A percentile compares a stretch with the other conserved stretches of the same genome.
phyloP scores from a whole-genome alignment of 2,329 filamentous ascomycete species.

The Fusarium kyushuense region DNA sequence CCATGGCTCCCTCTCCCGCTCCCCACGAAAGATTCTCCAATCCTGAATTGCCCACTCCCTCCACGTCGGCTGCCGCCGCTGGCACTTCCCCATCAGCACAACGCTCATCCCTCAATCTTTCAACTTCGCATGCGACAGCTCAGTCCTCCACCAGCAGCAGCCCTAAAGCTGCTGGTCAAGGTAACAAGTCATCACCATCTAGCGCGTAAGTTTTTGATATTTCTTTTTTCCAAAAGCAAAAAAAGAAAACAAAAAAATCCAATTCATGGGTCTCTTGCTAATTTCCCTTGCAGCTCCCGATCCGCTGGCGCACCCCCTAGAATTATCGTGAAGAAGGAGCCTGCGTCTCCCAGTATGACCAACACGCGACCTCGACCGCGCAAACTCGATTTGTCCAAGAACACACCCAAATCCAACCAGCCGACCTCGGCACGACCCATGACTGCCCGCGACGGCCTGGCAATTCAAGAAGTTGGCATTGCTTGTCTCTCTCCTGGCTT shows the following conservation, averaged over 20 bases:
- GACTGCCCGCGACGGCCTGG: conserved; percentile 82
- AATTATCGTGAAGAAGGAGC: conserved; percentile 97
- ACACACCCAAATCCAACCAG: conserved; percentile 64
- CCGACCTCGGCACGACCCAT: conserved; percentile 77
- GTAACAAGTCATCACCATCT: conserved; percentile 67
- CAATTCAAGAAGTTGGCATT: conserved; percentile 91
- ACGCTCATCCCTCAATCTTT: conserved; percentile 53
- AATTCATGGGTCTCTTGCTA: conserved; percentile 28
- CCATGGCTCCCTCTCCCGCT: conserved; percentile 76
- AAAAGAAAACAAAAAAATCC: neutral
- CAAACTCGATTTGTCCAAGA: conserved; percentile 81
- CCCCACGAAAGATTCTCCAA: conserved; percentile 73
- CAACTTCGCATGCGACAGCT: conserved; percentile 58
- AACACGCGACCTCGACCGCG: conserved; percentile 80
- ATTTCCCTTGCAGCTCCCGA: conserved; percentile 29
- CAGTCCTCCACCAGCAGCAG: conserved; percentile 67
- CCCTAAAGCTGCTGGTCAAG: conserved; percentile 58
- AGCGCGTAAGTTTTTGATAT: conserved; percentile 65
- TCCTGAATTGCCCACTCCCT: conserved; percentile 60
- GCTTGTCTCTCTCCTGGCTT: conserved; percentile 97
- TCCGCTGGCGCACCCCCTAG: conserved; percentile 69
- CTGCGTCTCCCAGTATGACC: conserved; percentile 83
- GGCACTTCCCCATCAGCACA: conserved; percentile 60
- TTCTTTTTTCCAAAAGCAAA: neutral
- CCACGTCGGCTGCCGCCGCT: conserved; percentile 51